Percentiles rank a stretch among this genome's conserved stretches.
phyloP scores from a whole-genome alignment of 768 basidiomycete genomes.

The Hygrophorus pudorinus region DNA sequence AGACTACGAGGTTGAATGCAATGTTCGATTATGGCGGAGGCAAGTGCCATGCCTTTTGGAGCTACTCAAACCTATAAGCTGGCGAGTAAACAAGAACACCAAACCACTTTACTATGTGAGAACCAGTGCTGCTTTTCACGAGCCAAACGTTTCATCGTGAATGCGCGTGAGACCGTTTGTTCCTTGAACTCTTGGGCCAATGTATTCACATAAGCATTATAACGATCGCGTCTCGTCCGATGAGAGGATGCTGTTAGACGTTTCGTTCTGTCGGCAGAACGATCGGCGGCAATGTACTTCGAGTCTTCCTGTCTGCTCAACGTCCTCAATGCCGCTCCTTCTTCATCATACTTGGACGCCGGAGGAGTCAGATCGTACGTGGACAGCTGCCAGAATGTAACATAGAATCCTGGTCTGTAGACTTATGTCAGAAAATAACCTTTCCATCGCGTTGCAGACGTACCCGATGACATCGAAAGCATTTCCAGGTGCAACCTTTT shows the following conservation, averaged over 20 bases:
- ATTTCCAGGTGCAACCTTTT: slow-evolving; percentile 57
- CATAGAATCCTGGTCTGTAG: slow-evolving; percentile 78
- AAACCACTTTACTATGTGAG: slow-evolving; percentile 37
- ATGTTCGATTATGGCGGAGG: slow-evolving; percentile 67
- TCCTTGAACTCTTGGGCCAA: slow-evolving; percentile 67
- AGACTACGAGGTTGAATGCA: slow-evolving; percentile 89
- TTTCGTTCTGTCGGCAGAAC: slow-evolving; percentile 55
- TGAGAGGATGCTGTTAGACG: slow-evolving; percentile 48
- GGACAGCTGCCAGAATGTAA: slow-evolving; percentile 95
- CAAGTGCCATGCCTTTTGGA: slow-evolving; percentile 39
- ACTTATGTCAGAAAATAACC: slow-evolving; percentile 7
- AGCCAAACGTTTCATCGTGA: slow-evolving; percentile 66
- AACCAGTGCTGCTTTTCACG: slow-evolving; percentile 84
- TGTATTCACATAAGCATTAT: slow-evolving; percentile 45
- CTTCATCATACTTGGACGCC: slow-evolving; percentile 66
- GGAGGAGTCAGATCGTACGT: slow-evolving; percentile 85
- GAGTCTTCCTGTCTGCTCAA: slow-evolving; percentile 63
- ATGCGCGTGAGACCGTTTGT: slow-evolving; percentile 60
- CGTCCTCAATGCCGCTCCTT: slow-evolving; percentile 48
- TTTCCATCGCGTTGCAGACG: slow-evolving; percentile 15
- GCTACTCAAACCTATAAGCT: slow-evolving; percentile 18
- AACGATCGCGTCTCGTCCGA: slow-evolving; percentile 55
- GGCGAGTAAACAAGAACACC: not conserved
- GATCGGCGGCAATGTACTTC: slow-evolving; percentile 55
- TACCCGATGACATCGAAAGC: slow-evolving; percentile 65